These are phyloP conservation scores for Globisporangium emineosum DNA, from an alignment of 352 stramenopile species.

Conservation along the genomic window DNA sequence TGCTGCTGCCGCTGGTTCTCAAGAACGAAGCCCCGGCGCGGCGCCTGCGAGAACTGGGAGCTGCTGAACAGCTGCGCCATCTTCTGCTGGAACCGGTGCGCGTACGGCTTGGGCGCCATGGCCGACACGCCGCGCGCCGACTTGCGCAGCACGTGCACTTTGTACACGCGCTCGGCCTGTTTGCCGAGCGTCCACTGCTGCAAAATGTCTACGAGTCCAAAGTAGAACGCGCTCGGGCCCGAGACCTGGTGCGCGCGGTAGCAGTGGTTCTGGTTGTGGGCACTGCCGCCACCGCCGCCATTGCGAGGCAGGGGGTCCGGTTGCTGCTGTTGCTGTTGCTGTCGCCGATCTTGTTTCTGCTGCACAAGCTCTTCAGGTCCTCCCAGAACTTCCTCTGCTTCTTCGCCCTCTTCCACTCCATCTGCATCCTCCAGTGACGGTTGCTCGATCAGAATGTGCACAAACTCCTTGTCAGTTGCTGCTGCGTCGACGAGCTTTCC, in stretches of 20 bases:
- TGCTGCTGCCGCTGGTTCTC: slow-evolving; percentile 2
- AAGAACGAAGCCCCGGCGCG: not conserved
- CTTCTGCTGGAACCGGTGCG: slow-evolving; percentile 77
- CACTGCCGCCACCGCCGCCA: not conserved
- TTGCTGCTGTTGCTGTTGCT: slow-evolving; percentile 1
- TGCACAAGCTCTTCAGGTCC: slow-evolving; percentile 5
- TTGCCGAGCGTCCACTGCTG: slow-evolving; percentile 86
- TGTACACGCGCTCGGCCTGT: slow-evolving; percentile 77
- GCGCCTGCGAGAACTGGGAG: not conserved
- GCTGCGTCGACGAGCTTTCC: not conserved
- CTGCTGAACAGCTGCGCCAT: slow-evolving; percentile 83
- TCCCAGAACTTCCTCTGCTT: slow-evolving; percentile 3
- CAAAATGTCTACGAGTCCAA: slow-evolving; percentile 88
- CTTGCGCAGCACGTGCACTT: slow-evolving; percentile 78
- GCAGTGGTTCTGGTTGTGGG: slow-evolving; percentile 27
- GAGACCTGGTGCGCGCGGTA: slow-evolving; percentile 79
- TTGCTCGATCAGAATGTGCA: slow-evolving; percentile 29
- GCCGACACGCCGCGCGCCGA: slow-evolving; percentile 68
- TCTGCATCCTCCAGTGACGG: not conserved
- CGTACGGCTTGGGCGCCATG: slow-evolving; percentile 67
- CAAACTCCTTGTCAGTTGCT: slow-evolving; percentile 27
- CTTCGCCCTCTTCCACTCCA: slow-evolving; percentile 5
- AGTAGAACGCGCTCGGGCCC: slow-evolving; percentile 86
- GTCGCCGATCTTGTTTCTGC: not conserved
- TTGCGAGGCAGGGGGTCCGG: not conserved